phyloP scores from a whole-genome alignment of 1,139 yeast genomes.

The Ogataea hybrid region DNA sequence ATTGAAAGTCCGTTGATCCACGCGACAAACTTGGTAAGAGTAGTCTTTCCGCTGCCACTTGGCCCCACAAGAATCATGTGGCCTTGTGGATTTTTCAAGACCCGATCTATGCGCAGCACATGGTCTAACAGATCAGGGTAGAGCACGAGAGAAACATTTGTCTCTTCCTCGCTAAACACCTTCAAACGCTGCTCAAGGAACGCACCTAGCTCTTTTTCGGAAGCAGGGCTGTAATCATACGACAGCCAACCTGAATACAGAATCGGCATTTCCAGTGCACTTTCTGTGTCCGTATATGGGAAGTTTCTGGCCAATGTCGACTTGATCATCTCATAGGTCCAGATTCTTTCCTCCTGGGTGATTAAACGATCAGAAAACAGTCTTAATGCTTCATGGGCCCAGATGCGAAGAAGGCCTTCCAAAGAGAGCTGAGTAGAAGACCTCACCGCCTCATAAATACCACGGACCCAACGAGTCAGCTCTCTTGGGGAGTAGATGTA shows the following conservation, averaged over 20 bases:
- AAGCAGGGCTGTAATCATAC: constrained; percentile 58
- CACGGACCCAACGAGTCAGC: constrained; percentile 82
- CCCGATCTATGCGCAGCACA: constrained; percentile 76
- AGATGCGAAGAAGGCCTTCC: constrained; percentile 51
- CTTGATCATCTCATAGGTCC: constrained; percentile 50
- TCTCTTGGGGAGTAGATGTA: constrained; percentile 90
- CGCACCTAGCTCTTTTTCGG: constrained; percentile 43
- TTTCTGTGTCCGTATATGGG: constrained; percentile 42
- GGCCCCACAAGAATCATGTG: constrained; percentile 89
- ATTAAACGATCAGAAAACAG: constrained; percentile 74
- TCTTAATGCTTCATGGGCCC: constrained; percentile 83
- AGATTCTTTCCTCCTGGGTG: constrained; percentile 42
- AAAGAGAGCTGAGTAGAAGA: constrained; percentile 27
- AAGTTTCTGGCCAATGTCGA: constrained; percentile 42
- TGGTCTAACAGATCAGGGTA: constrained; percentile 76
- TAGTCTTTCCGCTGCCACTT: constrained; percentile 79
- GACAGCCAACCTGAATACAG: constrained; percentile 76
- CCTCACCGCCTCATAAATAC: constrained; percentile 60
- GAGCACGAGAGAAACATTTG: constrained; percentile 59
- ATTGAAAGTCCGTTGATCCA: constrained; percentile 85
- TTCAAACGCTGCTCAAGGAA: constrained; percentile 66
- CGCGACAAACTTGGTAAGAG: constrained; percentile 76
- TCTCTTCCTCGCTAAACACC: constrained; percentile 75
- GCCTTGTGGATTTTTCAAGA: constrained; percentile 82
- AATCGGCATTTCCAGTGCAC: constrained; percentile 48